phyloP scores from a whole-genome alignment of 176 grass and related monocot species.

The Carex scoparia region DNA sequence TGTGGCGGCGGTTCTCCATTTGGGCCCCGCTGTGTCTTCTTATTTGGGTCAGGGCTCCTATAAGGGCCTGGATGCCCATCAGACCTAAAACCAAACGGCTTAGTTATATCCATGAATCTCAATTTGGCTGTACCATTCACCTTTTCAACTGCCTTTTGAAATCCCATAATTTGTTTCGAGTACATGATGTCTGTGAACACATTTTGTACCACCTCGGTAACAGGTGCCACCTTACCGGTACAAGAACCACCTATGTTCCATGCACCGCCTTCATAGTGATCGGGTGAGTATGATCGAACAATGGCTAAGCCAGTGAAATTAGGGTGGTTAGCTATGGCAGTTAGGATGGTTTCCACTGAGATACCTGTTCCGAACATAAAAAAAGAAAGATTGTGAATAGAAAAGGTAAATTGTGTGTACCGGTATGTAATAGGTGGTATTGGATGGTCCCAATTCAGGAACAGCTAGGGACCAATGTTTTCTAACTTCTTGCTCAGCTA shows the following conservation, averaged over 20 bases:
- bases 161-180: conserved; percentile 55
- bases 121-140: conserved; percentile 40
- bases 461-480: not conserved
- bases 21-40: conserved; percentile 78
- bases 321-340: conserved; percentile 56
- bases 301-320: conserved; percentile 78
- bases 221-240: conserved; percentile 66
- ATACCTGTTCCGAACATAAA: conserved; percentile 24
- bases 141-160: conserved; percentile 54
- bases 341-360: conserved; percentile 68
- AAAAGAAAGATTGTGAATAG: not conserved
- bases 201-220: conserved; percentile 48
- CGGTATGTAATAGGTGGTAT: not conserved
- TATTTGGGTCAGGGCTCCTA: conserved; percentile 77
- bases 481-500: not conserved
- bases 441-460: not conserved
- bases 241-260: conserved; percentile 93
- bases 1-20: conserved; percentile 85
- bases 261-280: conserved; percentile 87
- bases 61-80: conserved; percentile 95
- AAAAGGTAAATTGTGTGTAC: not conserved
- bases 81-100: conserved; percentile 59
- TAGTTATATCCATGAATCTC: conserved; percentile 86
- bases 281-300: conserved; percentile 75
- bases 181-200: conserved; percentile 78